phyloP scores from a whole-genome alignment of 345 rosid species.

The Salix suchowensis region DNA sequence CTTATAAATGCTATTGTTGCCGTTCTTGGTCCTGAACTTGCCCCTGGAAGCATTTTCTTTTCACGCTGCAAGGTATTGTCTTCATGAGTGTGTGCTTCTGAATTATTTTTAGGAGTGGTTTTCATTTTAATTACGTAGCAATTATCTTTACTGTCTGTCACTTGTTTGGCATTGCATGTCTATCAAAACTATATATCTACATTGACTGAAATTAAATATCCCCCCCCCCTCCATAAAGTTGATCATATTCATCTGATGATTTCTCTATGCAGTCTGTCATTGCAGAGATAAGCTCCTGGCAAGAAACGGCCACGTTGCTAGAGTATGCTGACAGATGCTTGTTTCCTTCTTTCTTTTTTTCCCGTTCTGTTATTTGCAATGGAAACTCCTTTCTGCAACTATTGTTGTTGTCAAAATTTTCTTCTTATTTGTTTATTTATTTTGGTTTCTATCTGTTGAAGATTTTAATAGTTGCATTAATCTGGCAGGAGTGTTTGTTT shows the following conservation, averaged over 20 bases:
- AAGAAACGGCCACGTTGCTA: constrained; percentile 81
- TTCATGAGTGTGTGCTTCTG: neutral
- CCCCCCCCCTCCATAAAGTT: neutral
- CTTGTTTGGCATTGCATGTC: neutral
- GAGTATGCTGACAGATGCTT: constrained; percentile 53
- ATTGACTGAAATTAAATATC: neutral
- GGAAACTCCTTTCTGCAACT: neutral
- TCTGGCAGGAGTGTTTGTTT: constrained; percentile 86
- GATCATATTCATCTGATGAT: neutral
- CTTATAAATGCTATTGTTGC: constrained; percentile 97
- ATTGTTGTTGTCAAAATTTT: neutral
- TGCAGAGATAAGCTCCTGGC: constrained; percentile 87
- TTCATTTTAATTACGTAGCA: neutral
- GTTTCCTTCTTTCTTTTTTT: neutral
- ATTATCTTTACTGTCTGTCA: neutral
- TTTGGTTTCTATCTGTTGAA: neutral
- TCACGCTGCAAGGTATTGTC: constrained; percentile 86
- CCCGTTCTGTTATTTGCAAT: neutral
- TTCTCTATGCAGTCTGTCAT: constrained; percentile 68
- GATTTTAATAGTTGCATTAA: constrained; percentile 6
- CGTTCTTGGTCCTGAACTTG: constrained; percentile 96
- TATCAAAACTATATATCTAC: no score
- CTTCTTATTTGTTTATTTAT: neutral
- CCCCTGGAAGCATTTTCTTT: constrained; percentile 94
- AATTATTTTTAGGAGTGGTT: neutral